Evolutionary conservation across 768 basidiomycete genomes (phyloP), one percentile per base, ranked within the genome.

Genomic region (Grammothele lineata): DNA sequence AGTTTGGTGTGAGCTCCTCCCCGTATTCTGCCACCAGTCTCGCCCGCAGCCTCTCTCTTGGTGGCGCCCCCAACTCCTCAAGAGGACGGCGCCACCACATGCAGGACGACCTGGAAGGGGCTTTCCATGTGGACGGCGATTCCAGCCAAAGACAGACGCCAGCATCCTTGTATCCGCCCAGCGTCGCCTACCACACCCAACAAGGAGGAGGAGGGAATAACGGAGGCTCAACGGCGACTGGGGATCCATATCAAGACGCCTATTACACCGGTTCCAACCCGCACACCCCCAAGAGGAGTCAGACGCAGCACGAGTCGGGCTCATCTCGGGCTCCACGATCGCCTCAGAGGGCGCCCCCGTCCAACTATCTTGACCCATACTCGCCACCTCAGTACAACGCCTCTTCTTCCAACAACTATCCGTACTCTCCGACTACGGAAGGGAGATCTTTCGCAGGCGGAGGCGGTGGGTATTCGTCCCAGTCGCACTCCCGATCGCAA

Each of bases 281-380:
- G 14, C 77, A 74, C 57, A 68, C 74, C 24, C 73, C 78, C 12
- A 85, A 83, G 68, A 74, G 78, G 40, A 59, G 77, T 7, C 77
- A 74, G 53, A 72, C 76, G 15, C 72, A 71, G 34, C 80, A 77
- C 57, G 81, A 82, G 57, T 55, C 70, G 33, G 75, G 62, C 42
- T 69, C 76, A 37, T 65, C 70, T 54, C 77, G 75, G 47, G 47
- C 64, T 27, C 71, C 73, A 44, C 77, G 83, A 53, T 87, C 85
- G 17, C 86, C 87, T 36, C 74, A 84, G 55, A 77, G 84, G 40
- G 73, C 19, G 69, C 69, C 48, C 55, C 67, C 71, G 12, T 66
- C 74, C 48, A 71, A 74, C 37, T 70, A 83, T 37, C 71, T 87
- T 55, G 86, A 88, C 64, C 80, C 82, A 24, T 88, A 87, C 62